A percentile compares a stretch with the other conserved stretches of the same genome.
These are phyloP conservation scores for Dalechampia spathulata DNA, from an alignment of 441 rosid species.

Conservation along the genomic window DNA sequence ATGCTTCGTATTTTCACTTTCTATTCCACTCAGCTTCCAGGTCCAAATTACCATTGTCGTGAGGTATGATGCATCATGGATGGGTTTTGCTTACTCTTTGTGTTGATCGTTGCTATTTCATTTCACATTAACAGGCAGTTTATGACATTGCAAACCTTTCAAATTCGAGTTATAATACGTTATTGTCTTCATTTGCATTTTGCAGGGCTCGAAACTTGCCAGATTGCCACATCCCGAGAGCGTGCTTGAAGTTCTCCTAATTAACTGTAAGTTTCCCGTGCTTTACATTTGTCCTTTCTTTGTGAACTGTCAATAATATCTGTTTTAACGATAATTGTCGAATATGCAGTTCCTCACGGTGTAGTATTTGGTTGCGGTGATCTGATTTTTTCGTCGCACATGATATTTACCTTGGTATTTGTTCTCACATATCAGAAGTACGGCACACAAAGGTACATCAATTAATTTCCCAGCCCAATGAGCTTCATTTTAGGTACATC, in stretches of 20 bases:
- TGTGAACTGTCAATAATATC: slow-evolving; percentile 13
- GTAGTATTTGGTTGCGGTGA: slow-evolving; percentile 93
- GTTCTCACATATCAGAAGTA: slow-evolving; percentile 92
- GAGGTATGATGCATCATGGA: slow-evolving; percentile 45
- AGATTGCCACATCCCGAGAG: slow-evolving; percentile 79
- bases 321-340: slow-evolving; percentile 20
- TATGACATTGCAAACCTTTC: too few relatives aligned
- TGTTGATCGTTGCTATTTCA: not conserved
- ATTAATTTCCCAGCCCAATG: not conserved
- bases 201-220: slow-evolving; percentile 87
- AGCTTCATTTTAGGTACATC: not conserved
- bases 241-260: slow-evolving; percentile 56
- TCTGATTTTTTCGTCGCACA: slow-evolving; percentile 97
- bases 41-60: slow-evolving; percentile 98
- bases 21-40: slow-evolving; percentile 98
- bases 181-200: slow-evolving; percentile 10
- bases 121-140: too few relatives aligned
- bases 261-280: slow-evolving; percentile 54
- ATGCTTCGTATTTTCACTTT: slow-evolving; percentile 79
- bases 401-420: slow-evolving; percentile 94
- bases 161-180: not conserved
- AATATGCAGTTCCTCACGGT: slow-evolving; percentile 85
- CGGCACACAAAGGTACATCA: slow-evolving; percentile 70
- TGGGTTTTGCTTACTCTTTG: not conserved
- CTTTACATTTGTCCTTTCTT: slow-evolving; percentile 1